Evolutionary conservation across 2,329 filamentous ascomycete genomes (phyloP).

Genomic region (Zasmidium cellare): DNA sequence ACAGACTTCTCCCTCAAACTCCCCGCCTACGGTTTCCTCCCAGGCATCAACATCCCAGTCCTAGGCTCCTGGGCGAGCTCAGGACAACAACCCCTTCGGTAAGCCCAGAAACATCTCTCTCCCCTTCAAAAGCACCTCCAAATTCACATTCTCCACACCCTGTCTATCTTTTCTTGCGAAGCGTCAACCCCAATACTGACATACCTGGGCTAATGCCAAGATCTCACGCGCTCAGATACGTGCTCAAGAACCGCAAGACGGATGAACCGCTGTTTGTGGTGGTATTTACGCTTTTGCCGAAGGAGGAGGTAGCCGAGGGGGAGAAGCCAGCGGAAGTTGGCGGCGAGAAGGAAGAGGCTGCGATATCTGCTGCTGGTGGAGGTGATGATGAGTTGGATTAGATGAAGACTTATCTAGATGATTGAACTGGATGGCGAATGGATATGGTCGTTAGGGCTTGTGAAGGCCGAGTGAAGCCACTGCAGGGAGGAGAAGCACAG

Average conservation of each 20-base stretch:
- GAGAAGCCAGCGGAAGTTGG: constrained; percentile 10
- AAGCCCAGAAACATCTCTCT: constrained; percentile 42
- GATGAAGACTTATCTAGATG: too few species aligned
- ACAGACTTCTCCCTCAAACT: constrained; percentile 68
- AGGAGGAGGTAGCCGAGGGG: constrained; percentile 44
- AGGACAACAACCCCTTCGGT: constrained; percentile 65
- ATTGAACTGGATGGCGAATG: too few species aligned
- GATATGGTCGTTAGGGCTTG: too few species aligned
- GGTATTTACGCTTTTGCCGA: constrained; percentile 73
- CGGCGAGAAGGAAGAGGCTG: constrained; percentile 1
- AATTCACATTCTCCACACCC: constrained; percentile 30
- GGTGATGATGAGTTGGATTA: constrained; percentile 26
- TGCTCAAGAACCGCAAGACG: constrained; percentile 77
- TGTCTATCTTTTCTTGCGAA: constrained; percentile 20
- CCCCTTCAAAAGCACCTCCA: not conserved
- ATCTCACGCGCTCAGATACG: constrained; percentile 86
- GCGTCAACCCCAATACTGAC: constrained; percentile 22
- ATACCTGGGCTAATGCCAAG: constrained; percentile 44
- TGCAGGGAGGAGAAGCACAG: too few species aligned
- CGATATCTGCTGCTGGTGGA: not conserved
- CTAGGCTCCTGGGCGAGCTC: constrained; percentile 75
- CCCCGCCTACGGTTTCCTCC: constrained; percentile 54
- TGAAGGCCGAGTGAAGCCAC: not conserved
- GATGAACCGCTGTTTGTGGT: constrained; percentile 77
- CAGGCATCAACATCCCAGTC: constrained; percentile 71